Percentiles rank a stretch among this genome's conserved stretches.
Conservation (phyloP, 495 filamentous ascomycete species). For the Penicillium samsonianum region DNA sequence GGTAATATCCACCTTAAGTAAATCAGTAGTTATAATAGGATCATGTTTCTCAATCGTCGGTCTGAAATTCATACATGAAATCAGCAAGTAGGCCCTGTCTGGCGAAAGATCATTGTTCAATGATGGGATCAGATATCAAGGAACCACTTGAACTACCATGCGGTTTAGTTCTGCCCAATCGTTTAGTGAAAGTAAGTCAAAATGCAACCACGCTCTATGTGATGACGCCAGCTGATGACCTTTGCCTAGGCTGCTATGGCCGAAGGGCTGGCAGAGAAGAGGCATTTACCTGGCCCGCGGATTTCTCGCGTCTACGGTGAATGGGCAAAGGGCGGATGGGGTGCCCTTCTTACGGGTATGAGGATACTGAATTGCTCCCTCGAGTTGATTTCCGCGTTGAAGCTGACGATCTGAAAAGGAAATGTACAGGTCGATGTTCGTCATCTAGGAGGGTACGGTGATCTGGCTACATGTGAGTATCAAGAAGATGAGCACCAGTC, state of each 20-base stretch:
- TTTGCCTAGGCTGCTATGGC: conserved; percentile 11
- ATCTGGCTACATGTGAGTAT: conserved; percentile 8
- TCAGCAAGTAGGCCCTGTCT: too few species aligned
- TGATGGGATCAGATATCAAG: conserved; percentile 7
- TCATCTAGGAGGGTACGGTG: conserved; percentile 9
- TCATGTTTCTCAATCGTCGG: too few species aligned
- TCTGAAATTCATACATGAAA: too few species aligned
- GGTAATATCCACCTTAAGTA: too few species aligned
- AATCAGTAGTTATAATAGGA: too few species aligned
- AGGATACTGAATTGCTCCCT: not conserved
- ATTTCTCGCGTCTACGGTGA: conserved; percentile 6
- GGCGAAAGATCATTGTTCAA: too few species aligned
- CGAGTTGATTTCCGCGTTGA: not conserved
- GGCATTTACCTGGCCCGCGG: not conserved
- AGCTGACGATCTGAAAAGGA: conserved; percentile 2
- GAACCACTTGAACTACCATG: conserved; percentile 19
- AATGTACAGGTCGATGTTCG: conserved; percentile 11
- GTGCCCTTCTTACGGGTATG: conserved; percentile 9
- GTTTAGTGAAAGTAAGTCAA: conserved; percentile 18
- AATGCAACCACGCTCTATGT: not conserved
- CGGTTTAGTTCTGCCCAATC: conserved; percentile 20
- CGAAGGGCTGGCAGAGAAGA: conserved; percentile 9
- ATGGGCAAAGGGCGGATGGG: conserved; percentile 14
- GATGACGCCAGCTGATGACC: not conserved
- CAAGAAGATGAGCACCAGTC: not conserved